Evolutionary conservation across 2,329 filamentous ascomycete species (phyloP).

Genomic region (Sphaerulina populicola): DNA sequence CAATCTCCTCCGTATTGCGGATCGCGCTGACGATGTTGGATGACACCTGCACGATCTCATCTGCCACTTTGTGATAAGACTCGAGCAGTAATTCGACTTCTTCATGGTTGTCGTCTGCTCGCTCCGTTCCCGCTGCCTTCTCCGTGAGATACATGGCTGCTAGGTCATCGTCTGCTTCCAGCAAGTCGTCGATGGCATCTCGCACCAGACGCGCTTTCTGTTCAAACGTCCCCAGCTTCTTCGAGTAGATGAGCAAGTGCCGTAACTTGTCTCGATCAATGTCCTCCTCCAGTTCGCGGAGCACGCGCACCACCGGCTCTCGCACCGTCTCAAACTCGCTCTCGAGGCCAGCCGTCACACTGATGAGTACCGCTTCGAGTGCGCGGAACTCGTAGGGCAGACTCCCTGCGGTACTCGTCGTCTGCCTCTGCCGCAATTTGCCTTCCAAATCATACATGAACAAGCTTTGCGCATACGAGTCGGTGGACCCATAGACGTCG

Average conservation of each 20-base stretch:
- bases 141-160: slow-evolving; percentile 93
- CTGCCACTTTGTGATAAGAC: slow-evolving; percentile 94
- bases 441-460: slow-evolving; percentile 98
- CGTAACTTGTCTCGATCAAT: slow-evolving; percentile 92
- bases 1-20: slow-evolving; percentile 95
- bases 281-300: slow-evolving; percentile 88
- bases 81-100: slow-evolving; percentile 96
- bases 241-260: slow-evolving; percentile 84
- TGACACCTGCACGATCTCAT: slow-evolving; percentile 94
- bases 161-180: slow-evolving; percentile 93
- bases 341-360: slow-evolving; percentile 83
- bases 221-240: slow-evolving; percentile 92
- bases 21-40: slow-evolving; percentile 90
- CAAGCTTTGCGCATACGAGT: slow-evolving; percentile 87
- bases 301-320: slow-evolving; percentile 80
- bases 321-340: slow-evolving; percentile 90
- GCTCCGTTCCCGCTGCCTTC: slow-evolving; percentile 62
- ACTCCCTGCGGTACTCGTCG: slow-evolving; percentile 43
- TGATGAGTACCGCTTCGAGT: slow-evolving; percentile 88
- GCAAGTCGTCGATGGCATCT: slow-evolving; percentile 86
- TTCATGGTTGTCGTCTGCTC: slow-evolving; percentile 79
- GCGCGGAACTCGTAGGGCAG: slow-evolving; percentile 94
- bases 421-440: slow-evolving; percentile 73
- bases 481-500: slow-evolving; percentile 88
- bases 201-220: slow-evolving; percentile 91